These are phyloP conservation scores for Hamamelis virginiana DNA, from an alignment of 164 flowering plant genomes.

Conservation along the genomic window DNA sequence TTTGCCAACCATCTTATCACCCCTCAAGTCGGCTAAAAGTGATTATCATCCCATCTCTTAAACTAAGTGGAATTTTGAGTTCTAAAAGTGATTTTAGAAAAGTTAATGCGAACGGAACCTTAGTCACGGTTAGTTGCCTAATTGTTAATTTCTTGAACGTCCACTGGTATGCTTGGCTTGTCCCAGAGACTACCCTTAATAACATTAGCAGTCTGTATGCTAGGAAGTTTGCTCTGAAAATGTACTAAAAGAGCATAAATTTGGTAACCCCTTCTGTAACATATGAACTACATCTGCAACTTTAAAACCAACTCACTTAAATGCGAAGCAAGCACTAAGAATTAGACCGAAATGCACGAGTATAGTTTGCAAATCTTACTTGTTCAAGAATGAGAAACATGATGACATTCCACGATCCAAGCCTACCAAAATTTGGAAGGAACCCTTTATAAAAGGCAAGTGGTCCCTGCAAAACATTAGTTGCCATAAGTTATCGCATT, in stretches of 20 bases:
- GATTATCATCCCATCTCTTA: no score
- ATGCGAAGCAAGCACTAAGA: background rate
- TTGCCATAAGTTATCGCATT: background rate
- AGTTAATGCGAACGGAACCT: no score
- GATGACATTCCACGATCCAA: slow-evolving; percentile 85
- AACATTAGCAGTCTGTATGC: background rate
- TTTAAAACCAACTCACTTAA: background rate
- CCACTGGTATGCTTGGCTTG: background rate
- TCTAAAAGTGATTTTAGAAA: no score
- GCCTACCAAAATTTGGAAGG: slow-evolving; percentile 79
- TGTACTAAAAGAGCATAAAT: no score
- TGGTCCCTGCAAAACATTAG: slow-evolving; percentile 58
- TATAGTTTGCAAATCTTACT: slow-evolving; percentile 36
- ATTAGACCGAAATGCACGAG: background rate
- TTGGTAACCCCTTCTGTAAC: no score
- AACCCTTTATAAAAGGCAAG: slow-evolving; percentile 89
- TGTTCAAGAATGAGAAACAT: slow-evolving; percentile 92
- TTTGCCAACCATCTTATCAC: no score
- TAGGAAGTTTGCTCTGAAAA: no score
- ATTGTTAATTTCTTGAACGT: background rate
- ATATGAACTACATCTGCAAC: no score
- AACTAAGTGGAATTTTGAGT: no score
- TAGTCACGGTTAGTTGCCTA: background rate
- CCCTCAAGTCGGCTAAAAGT: no score
- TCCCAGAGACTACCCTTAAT: background rate